Conservation (phyloP, 1,284 basidiomycete species). For the Leccinum cinnamomeum region DNA sequence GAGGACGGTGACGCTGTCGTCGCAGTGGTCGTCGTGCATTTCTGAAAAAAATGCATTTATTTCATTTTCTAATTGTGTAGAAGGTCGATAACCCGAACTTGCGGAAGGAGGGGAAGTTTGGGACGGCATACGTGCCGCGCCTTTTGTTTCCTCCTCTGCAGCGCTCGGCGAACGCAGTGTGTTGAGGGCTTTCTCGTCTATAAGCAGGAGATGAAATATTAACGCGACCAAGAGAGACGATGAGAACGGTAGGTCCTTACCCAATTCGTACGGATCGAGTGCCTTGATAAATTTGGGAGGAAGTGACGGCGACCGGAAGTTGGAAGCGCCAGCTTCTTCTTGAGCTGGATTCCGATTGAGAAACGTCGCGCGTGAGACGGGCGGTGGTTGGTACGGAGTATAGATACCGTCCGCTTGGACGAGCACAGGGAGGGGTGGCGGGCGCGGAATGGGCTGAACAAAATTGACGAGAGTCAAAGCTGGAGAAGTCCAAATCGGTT, state of each 20-base stretch:
- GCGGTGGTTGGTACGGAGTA: constrained; percentile 26
- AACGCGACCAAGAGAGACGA: not conserved
- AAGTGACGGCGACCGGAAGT: not conserved
- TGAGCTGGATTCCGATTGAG: not conserved
- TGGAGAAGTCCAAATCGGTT: too few species aligned
- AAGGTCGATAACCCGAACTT: constrained; percentile 9
- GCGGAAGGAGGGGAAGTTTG: not conserved
- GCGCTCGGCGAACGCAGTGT: constrained; percentile 11
- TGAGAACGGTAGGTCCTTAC: constrained; percentile 2
- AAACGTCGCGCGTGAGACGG: constrained; percentile 14
- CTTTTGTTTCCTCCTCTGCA: constrained; percentile 5
- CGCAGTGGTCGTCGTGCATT: not conserved
- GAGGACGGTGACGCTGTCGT: too few species aligned
- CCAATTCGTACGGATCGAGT: constrained; percentile 31
- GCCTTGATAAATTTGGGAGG: constrained; percentile 22
- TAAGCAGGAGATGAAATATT: not conserved
- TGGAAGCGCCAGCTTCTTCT: not conserved
- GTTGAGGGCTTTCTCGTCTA: constrained; percentile 30
- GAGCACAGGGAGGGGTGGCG: too few species aligned
- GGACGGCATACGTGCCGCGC: not conserved
- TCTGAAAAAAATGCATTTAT: constrained; percentile 8
- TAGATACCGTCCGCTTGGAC: too few species aligned
- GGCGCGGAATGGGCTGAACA: too few species aligned
- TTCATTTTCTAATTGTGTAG: constrained; percentile 6
- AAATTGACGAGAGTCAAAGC: too few species aligned